Evolutionary conservation across 2,329 filamentous ascomycete genomes (phyloP), one percentile per base, ranked within the genome.

Genomic region (Fusarium zealandicum): DNA sequence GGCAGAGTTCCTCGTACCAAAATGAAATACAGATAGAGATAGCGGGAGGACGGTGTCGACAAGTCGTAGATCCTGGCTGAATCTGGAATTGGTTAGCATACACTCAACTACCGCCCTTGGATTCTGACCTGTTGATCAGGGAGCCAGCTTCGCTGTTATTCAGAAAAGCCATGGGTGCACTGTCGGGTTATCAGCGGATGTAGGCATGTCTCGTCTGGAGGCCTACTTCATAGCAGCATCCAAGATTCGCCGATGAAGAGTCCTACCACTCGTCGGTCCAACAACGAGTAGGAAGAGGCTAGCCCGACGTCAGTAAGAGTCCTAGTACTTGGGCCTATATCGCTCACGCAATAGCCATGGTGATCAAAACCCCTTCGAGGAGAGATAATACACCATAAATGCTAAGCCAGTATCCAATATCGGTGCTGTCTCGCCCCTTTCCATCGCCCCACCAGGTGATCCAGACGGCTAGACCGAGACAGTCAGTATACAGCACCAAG

Each of bases 51-150:
- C 67, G 3, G 72, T 69, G 43, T 77, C 76, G 5, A 78, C 68
- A 3, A 78, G 65, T 0, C 73, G 71, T 60, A 78, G 69, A 48
- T 78, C 76, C 50, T 78, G 76, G 8, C 75, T 77, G 57, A 78
- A 78, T 18, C 74, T 71, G 14, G 11, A 3, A 25, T 20, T 5
- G 11, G 38, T 65, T 6, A 66, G 62, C 13, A 20, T 16, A 5
- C 2, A 6, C 16, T 2, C 0, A 14, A 6, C 28, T 4, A 3
- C 4, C 18, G 11, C 4, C 9, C 3, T 17, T 9, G n/a, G n/a
- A n/a, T 1, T 13, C 17, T 5, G 57, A 67, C 68, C 68, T 57
- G 28, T 70, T 70, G 44, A 70, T 57, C 9, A 70, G 35, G 1
- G 69, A 70, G 3, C 69, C 69, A 1, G 65, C 61, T 5, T 69